Base-by-base conservation (phyloP, 306 rosid species). In the Castanea mollissima region DNA sequence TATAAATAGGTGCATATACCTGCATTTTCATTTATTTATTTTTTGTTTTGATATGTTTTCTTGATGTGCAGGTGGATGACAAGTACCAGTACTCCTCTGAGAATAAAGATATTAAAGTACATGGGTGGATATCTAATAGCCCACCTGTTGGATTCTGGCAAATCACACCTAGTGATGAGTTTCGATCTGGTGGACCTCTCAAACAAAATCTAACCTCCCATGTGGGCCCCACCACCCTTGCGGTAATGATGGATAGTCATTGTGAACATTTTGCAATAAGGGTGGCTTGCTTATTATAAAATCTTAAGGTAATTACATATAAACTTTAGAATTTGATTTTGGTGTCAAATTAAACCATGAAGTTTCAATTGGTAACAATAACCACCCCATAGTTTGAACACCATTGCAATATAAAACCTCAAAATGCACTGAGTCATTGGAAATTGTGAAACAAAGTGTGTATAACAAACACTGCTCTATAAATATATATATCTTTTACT, bases 21-120 rank as follows among this genome's bases (percentile, higher is more conserved):
- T 52, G 55, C 63, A 69, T 82, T 19, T 65, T 19, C 59, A 31
- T 64, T 62, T 25, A 25, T 25, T 25, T 25, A 25, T 25, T 25
- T 25, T 1, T 68, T 67, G 83, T 65, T 86, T 76, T 79, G 69
- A 83, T 79, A 41, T 71, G 72, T 83, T 76, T 79, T 31, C 7
- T 78, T 78, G 80, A 69, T 59, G 71, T 81, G 58, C 85, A 92
- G 97, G 97, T 92, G 77, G 97, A 92, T 79, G 99, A 95, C 86
- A 95, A 95, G 76, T 95, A 95, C 75, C 99, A 95, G 83, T 95
- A 95, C 80, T 95, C 99, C 0, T 89, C 97, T 55, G 91, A 87
- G 79, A 95, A 91, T 85, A 93, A 91, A 76, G 98, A 95, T 80
- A 87, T 80, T 69, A 80, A 59, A 76, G 96, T 95, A 71, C 99